Evolutionary conservation across 1,139 yeast genomes (phyloP).

Genomic region (Scheffersomyces segobiensis): DNA sequence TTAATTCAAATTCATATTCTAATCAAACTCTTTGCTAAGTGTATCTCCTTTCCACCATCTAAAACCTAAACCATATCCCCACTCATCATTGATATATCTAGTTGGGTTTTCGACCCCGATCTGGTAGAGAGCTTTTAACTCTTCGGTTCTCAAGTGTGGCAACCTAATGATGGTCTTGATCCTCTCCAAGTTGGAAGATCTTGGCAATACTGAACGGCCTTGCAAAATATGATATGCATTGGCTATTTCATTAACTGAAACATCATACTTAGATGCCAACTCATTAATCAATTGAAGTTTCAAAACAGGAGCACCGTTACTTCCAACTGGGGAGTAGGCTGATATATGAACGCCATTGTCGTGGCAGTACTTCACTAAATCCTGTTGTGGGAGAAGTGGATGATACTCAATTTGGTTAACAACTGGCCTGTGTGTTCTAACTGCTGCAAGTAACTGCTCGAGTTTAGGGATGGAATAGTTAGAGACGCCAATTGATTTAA

Average conservation of each 20-base stretch:
- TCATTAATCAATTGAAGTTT: conserved; percentile 31
- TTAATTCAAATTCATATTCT: neutral
- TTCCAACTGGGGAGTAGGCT: conserved; percentile 40
- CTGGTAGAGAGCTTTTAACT: conserved; percentile 39
- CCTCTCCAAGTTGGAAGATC: conserved; percentile 40
- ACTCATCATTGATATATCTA: conserved; percentile 33
- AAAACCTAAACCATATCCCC: conserved; percentile 42
- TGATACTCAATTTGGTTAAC: conserved; percentile 41
- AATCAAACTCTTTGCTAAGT: conserved; percentile 12
- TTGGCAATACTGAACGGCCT: conserved; percentile 34
- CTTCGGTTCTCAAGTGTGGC: conserved; percentile 45
- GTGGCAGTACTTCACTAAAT: conserved; percentile 28
- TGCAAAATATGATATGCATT: conserved; percentile 40
- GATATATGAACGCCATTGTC: conserved; percentile 25
- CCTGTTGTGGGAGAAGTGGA: conserved; percentile 41
- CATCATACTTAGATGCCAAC: conserved; percentile 33
- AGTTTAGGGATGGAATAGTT: conserved; percentile 32
- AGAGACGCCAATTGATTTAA: conserved; percentile 33
- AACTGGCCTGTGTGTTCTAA: conserved; percentile 29
- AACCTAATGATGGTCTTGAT: conserved; percentile 30
- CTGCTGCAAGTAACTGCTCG: conserved; percentile 25
- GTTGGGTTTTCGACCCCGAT: conserved; percentile 46
- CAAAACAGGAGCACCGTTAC: conserved; percentile 37
- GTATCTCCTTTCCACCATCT: conserved; percentile 38
- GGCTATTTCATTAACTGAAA: conserved; percentile 33